A percentile compares a stretch with the other conserved stretches of the same genome.
phyloP scores from a whole-genome alignment of 2,329 filamentous ascomycete species.

The Aspergillus felis region DNA sequence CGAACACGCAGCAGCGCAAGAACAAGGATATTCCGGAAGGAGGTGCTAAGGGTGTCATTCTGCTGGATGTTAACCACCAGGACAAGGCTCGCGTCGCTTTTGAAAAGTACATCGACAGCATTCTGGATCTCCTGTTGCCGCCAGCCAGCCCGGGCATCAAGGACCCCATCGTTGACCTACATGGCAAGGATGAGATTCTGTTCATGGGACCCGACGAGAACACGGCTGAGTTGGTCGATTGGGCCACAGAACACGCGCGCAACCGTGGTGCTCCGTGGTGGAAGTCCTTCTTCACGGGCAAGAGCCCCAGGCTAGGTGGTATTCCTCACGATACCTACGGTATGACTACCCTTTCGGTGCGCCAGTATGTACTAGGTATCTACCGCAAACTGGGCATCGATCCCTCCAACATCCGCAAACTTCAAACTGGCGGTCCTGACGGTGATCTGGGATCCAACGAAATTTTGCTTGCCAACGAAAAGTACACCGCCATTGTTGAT shows the following conservation, averaged over 20 bases:
- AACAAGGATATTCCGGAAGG: slow-evolving; percentile 99
- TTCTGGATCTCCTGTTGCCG: slow-evolving; percentile 87
- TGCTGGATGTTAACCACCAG: slow-evolving; percentile 90
- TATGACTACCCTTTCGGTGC: slow-evolving; percentile 96
- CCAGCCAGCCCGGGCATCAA: slow-evolving; percentile 95
- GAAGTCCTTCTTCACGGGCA: slow-evolving; percentile 99
- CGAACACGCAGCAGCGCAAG: slow-evolving; percentile 98
- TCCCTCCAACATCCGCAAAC: slow-evolving; percentile 77
- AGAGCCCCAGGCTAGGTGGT: slow-evolving; percentile 90
- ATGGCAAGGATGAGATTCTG: slow-evolving; percentile 92
- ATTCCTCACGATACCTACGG: slow-evolving; percentile 96
- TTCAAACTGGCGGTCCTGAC: slow-evolving; percentile 96
- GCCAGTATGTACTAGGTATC: slow-evolving; percentile 93
- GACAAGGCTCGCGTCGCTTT: slow-evolving; percentile 90
- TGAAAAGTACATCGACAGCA: slow-evolving; percentile 99
- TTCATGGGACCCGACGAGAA: slow-evolving; percentile 99
- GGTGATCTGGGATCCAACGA: slow-evolving; percentile 97
- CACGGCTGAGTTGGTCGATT: slow-evolving; percentile 93
- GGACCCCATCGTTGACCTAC: slow-evolving; percentile 93
- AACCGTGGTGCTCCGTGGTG: slow-evolving; percentile 89
- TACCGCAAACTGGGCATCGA: slow-evolving; percentile 94
- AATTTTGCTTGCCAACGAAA: slow-evolving; percentile 92
- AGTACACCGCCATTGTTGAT: slow-evolving; percentile 93
- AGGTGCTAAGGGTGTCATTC: slow-evolving; percentile 94
- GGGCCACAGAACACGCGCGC: slow-evolving; percentile 95